Base-by-base conservation (phyloP, 2,329 filamentous ascomycete species). In the Stenocarpella maydis region DNA sequence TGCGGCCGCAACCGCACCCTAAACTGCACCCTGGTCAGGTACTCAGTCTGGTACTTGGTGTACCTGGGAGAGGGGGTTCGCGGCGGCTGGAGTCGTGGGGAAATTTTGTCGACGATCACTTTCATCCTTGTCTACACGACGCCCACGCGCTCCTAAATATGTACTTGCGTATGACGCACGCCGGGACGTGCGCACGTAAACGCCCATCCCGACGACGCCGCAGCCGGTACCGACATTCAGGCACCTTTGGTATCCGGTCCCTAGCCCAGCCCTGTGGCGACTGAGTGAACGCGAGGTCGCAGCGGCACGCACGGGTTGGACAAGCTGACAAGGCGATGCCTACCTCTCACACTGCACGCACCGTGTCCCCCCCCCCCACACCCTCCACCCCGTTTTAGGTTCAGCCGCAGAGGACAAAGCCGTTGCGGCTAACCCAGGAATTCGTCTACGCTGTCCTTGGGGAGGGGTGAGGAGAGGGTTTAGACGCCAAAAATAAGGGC, bases 381-480 rank as follows among this genome's bases (percentile, higher is more conserved):
- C n/a, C n/a, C n/a, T n/a, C n/a, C n/a, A n/a, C n/a, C n/a, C n/a
- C 17, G 19, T 66, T 43, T 58, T 50, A 67, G 52, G 65, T 67
- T 67, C 52, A 67, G 65, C 65, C 65, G 15, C 65, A 67, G 24
- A 58, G 31, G 15, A 9, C 34, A 66, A 58, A 58, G 41, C 52
- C 65, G 65, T 67, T 67, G 65, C 43, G 65, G 24, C 65, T 47
- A 55, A 55, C 21, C 14, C 65, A 67, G 39, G 65, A 58, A 67
- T 52, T 43, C 52, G 64, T 43, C 26, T 26, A 47, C 45, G 45
- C 65, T 15, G 58, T 26, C 31, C 41, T 47, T 17, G 9, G 28
- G 58, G 58, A 37, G 26, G 39, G 14, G 41, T 24, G 58, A 61
- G 55, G 41, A 61, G 26, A 15, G 47, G 41, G 41, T 6, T 10